Evolutionary conservation across 225 moss, liverwort and hornwort genomes (phyloP), one percentile per base, ranked within the genome.

Genomic region (Marchantia polymorpha): DNA sequence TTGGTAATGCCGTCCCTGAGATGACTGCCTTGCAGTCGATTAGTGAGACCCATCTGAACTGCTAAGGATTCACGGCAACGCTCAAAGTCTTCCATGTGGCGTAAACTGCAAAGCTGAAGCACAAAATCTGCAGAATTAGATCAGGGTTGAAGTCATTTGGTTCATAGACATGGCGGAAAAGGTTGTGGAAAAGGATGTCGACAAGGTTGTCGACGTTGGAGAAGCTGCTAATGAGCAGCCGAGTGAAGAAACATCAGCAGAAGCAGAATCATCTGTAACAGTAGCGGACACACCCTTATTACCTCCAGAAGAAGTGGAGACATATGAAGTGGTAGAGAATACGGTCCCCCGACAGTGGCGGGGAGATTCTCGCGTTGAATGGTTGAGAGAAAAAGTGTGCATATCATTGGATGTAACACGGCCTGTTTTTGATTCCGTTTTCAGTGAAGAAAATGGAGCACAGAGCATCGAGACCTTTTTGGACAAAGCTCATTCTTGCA

Each of bases 331-430:
- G 22, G 46, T 47, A 23, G 78, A 79, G 56, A 68, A 70, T 69
- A 14, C n/a, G 12, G 78, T 79, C 8, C 78, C 78, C 9, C 31
- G 22, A 9, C 74, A 89, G 75, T 94, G 94, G 92, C 0, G 70
- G 19, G 88, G 50, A 0, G 90, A 95, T 31, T 74, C 77, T 71
- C 86, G 91, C 7, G 79, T 90, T 11, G 95, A 95, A 79, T 93
- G 93, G 92, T 68, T 95, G 0, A 72, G 77, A 50, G 87, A 93
- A 79, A 95, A 93, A 65, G 88, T 89, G 39, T 86, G 84, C 7
- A 84, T 88, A 25, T 85, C 82, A 2, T 81, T 91, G 0, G 81
- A 89, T 6, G 84, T 93, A 14, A 23, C 83, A 15, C 77, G 76
- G 9, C 83, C 39, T 0, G 16, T 79, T 79, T 93, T 95, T 54